Evolutionary conservation across 345 rosid species (phyloP), one percentile per base, ranked within the genome.

Genomic region (Heritiera fomes): DNA sequence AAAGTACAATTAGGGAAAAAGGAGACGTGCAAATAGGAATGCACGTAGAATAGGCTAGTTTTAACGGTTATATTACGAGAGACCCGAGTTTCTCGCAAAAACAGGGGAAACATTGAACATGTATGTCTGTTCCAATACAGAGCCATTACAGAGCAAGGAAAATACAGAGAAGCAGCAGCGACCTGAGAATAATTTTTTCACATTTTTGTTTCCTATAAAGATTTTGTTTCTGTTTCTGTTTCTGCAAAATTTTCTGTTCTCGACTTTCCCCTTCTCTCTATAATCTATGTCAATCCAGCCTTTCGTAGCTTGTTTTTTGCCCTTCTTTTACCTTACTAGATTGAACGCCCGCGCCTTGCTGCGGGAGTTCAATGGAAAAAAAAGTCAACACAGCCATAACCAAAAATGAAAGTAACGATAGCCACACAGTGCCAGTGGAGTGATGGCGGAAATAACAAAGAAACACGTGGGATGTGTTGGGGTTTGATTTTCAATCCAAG

Each of bases 21-120:
- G 56, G 58, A 66, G 64, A 79, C 84, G 87, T 88, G 90, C 84
- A 82, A 41, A 84, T 88, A 86, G 86, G 89, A 77, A 80, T 82
- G 80, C 91, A 83, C 81, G 78, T 34, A 49, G 70, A 32, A 62
- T 43, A 47, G 72, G 77, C 74, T 41, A 41, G 62, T 69, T 83
- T 79, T 79, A 70, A 47, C 81, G 77, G 88, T 82, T 86, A 68
- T 73, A 82, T 30, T 74, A 75, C 60, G 45, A 58, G 84, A 46
- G 76, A 78, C 34, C 81, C 91, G 83, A 82, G n/a, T 77, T 82
- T 87, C 70, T 80, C 81, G 91, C 78, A 59, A 81, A 81, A 83
- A 84, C 76, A 79, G 61, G 81, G 75, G 78, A 80, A 23, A 23
- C 28, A 23, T 23, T 23, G 28, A 23, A 84, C 83, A 74, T 45